A percentile compares a stretch with the other conserved stretches of the same genome.
These are phyloP conservation scores for Triangularia verruculosa DNA, from an alignment of 2,329 filamentous ascomycete genomes.

Conservation along the genomic window DNA sequence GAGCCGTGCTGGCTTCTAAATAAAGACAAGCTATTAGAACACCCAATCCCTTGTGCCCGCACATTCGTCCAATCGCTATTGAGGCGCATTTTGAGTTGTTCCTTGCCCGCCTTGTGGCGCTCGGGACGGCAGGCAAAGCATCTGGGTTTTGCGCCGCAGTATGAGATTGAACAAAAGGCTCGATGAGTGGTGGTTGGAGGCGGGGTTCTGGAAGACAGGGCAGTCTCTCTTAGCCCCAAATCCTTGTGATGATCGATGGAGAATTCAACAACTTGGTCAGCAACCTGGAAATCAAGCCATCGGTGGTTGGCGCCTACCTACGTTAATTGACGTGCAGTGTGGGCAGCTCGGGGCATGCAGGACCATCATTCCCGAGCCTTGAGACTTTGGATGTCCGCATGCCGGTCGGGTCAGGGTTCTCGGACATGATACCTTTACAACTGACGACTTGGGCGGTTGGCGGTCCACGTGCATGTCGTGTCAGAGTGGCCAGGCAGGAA, in stretches of 20 bases:
- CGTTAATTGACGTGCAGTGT: neutral
- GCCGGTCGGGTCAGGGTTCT: neutral
- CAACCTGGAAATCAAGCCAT: neutral
- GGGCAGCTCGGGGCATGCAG: neutral
- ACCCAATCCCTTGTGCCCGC: neutral
- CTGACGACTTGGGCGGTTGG: neutral
- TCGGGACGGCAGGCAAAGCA: neutral
- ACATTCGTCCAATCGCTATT: conserved; percentile 4
- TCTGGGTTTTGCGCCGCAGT: neutral
- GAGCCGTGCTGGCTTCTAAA: conserved; percentile 21
- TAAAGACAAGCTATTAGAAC: conserved; percentile 17
- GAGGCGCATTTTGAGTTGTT: conserved; percentile 3
- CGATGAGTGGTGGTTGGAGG: neutral
- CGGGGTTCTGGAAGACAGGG: neutral
- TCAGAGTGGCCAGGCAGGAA: neutral
- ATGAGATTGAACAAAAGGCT: neutral
- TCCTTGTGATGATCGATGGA: neutral
- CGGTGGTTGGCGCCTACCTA: neutral
- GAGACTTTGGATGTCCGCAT: neutral
- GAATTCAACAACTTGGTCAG: neutral
- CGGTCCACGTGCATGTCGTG: neutral
- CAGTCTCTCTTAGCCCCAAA: neutral
- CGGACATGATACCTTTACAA: neutral
- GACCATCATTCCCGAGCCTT: neutral
- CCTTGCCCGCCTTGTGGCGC: neutral